Conservation (phyloP, 495 filamentous ascomycete species). For the Neurospora intermedia region DNA sequence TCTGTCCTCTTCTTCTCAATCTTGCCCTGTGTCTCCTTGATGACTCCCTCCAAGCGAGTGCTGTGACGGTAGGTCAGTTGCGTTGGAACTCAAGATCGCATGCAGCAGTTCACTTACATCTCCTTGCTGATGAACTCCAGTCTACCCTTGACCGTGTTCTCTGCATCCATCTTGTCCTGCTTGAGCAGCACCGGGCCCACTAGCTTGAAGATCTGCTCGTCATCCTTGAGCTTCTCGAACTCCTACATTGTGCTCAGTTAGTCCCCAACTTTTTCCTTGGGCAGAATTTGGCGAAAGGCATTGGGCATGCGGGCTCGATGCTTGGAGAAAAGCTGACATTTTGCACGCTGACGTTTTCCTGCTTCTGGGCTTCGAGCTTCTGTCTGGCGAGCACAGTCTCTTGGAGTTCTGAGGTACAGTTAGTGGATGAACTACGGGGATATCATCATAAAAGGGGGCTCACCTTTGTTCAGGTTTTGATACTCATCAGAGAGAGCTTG, state of each 20-base stretch:
- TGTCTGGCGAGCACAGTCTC: slow-evolving; percentile 68
- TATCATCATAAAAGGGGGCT: not conserved
- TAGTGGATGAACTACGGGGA: not conserved
- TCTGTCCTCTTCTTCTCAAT: slow-evolving; percentile 63
- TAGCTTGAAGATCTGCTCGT: slow-evolving; percentile 88
- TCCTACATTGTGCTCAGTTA: slow-evolving; percentile 41
- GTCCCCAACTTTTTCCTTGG: not conserved
- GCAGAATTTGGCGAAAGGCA: not conserved
- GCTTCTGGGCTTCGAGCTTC: slow-evolving; percentile 84
- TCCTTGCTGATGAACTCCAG: slow-evolving; percentile 90
- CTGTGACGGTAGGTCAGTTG: slow-evolving; percentile 32
- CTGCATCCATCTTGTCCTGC: slow-evolving; percentile 81
- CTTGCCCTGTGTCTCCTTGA: slow-evolving; percentile 67
- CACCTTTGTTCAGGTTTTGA: slow-evolving; percentile 75
- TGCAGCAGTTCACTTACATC: slow-evolving; percentile 46
- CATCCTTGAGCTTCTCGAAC: slow-evolving; percentile 65
- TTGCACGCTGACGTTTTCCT: slow-evolving; percentile 84
- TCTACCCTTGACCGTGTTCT: slow-evolving; percentile 78
- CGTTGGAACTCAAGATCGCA: not conserved
- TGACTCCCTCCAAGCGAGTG: slow-evolving; percentile 70
- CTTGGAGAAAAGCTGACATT: slow-evolving; percentile 38
- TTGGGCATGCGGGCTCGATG: not conserved
- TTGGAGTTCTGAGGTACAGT: slow-evolving; percentile 54
- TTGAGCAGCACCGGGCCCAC: slow-evolving; percentile 88
- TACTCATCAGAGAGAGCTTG: slow-evolving; percentile 82